Evolutionary conservation across 2,329 filamentous ascomycete genomes (phyloP).

Genomic region (Botrytis hyacinthi): DNA sequence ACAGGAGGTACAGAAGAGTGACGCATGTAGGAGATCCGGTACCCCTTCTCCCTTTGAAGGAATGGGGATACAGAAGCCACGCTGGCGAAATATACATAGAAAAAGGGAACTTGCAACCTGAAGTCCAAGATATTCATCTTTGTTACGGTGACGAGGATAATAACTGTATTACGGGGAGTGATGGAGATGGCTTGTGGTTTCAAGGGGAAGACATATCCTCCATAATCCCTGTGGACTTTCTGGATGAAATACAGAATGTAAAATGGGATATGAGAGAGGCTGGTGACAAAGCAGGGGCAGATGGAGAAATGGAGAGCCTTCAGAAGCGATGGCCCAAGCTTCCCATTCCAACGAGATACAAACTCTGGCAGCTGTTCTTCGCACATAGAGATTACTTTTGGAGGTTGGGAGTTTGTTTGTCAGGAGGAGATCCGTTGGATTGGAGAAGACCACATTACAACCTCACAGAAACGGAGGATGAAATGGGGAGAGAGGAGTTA

Average conservation of each 20-base stretch:
- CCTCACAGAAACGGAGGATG: constrained; percentile 34
- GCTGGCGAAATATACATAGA: constrained; percentile 84
- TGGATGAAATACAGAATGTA: neutral
- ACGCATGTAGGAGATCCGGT: constrained; percentile 88
- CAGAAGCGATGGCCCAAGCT: constrained; percentile 21
- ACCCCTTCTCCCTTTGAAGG: constrained; percentile 76
- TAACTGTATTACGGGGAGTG: constrained; percentile 62
- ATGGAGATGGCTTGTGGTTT: constrained; percentile 25
- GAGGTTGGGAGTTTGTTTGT: constrained; percentile 85
- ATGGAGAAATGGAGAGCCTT: constrained; percentile 30
- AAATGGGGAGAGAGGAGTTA: neutral
- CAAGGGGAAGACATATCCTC: constrained; percentile 7
- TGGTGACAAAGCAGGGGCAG: neutral
- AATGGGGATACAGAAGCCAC: constrained; percentile 87
- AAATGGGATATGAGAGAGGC: neutral
- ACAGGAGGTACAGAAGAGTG: constrained; percentile 64
- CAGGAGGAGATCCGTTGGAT: constrained; percentile 69
- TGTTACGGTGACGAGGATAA: constrained; percentile 72
- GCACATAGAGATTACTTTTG: constrained; percentile 97
- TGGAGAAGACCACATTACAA: constrained; percentile 58
- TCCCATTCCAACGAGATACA: constrained; percentile 50
- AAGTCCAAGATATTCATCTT: constrained; percentile 62
- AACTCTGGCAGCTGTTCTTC: constrained; percentile 90
- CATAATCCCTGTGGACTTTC: neutral
- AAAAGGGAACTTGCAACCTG: constrained; percentile 67